These are phyloP conservation scores for Xylariaceae sp. DNA, from an alignment of 2,329 filamentous ascomycete species.

Conservation along the genomic window DNA sequence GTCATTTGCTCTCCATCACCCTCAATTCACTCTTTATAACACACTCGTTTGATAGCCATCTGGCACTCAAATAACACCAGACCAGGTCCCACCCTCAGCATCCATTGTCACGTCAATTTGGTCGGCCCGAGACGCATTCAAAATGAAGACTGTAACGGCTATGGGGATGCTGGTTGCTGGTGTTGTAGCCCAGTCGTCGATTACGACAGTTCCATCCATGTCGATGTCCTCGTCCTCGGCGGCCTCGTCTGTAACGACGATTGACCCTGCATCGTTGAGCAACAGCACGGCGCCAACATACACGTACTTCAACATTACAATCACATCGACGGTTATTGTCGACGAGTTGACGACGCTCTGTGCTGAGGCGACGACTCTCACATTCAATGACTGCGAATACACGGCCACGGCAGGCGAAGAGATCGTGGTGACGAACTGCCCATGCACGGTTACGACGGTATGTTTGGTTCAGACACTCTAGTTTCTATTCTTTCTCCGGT, in stretches of 20 bases:
- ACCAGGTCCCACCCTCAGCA: neutral
- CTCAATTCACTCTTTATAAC: conserved; percentile 11
- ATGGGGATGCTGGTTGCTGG: too few species aligned
- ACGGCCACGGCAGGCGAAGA: conserved; percentile 53
- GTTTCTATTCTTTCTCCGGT: neutral
- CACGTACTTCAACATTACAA: conserved; percentile 28
- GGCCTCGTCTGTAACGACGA: neutral
- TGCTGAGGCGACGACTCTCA: conserved; percentile 49
- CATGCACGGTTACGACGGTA: conserved; percentile 44
- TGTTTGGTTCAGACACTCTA: conserved; percentile 1
- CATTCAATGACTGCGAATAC: conserved; percentile 50
- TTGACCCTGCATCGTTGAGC: conserved; percentile 1
- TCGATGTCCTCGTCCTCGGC: neutral
- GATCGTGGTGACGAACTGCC: conserved; percentile 55
- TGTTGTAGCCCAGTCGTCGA: neutral
- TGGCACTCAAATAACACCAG: conserved; percentile 3
- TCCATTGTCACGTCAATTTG: neutral
- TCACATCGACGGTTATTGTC: conserved; percentile 26
- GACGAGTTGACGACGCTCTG: conserved; percentile 34
- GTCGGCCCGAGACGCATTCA: too few species aligned
- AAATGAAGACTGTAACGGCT: too few species aligned
- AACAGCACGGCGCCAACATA: conserved; percentile 15
- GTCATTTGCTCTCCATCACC: conserved; percentile 5
- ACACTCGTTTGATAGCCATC: conserved; percentile 3
- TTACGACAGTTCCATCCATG: neutral